Evolutionary conservation across 2,329 filamentous ascomycete species (phyloP).

Genomic region (Penicillium sp.): DNA sequence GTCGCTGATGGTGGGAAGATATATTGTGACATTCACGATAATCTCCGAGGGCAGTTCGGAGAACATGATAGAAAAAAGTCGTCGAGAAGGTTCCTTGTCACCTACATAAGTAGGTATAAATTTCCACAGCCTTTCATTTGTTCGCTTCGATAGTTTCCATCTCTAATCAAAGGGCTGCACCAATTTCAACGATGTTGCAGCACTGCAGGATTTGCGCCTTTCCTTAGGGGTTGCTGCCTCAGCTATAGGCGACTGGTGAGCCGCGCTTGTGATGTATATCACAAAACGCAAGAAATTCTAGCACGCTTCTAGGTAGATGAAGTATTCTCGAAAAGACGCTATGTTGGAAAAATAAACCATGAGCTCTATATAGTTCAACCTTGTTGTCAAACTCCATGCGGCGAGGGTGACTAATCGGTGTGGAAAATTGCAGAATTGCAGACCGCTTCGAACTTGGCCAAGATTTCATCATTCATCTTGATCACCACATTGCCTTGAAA

Average conservation of each 20-base stretch:
- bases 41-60: constrained; percentile 44
- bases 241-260: not conserved
- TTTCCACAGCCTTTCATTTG: not conserved
- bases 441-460: constrained; percentile 10
- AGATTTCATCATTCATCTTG: constrained; percentile 5
- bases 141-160: not conserved
- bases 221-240: not conserved
- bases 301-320: not conserved
- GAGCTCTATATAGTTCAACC: not conserved
- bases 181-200: not conserved
- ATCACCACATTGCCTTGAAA: constrained; percentile 1
- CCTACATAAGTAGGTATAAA: not conserved
- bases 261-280: not conserved
- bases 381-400: not conserved
- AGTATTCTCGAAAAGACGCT: not conserved
- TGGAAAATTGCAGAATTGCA: constrained; percentile 23
- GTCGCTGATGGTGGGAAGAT: constrained; percentile 48
- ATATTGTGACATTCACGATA: constrained; percentile 41
- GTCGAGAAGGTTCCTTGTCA: not conserved
- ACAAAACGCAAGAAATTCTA: not conserved
- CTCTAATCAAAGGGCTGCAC: not conserved
- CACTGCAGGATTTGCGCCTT: not conserved
- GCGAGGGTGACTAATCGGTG: constrained; percentile 19
- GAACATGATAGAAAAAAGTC: constrained; percentile 20
- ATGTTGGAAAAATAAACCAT: not conserved